Evolutionary conservation across 768 basidiomycete species (phyloP).

Genomic region (Mycena haematopus): DNA sequence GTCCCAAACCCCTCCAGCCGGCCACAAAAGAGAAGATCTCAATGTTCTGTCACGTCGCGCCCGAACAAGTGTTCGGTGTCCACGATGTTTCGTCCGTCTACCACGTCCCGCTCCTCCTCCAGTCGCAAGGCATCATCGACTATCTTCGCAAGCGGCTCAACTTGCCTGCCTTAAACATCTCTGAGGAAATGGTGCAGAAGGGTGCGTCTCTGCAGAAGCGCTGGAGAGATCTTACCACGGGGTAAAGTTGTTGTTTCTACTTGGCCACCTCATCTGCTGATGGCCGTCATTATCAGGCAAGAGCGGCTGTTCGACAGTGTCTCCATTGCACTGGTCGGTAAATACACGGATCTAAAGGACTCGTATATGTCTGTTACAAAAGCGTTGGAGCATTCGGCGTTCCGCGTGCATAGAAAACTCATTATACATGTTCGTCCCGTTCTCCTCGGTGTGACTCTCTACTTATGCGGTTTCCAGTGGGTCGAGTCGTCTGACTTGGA

Average conservation of each 20-base stretch:
- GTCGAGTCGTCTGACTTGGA: conserved; percentile 95
- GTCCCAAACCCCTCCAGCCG: conserved; percentile 79
- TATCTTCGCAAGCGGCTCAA: conserved; percentile 86
- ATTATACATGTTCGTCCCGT: too few species aligned
- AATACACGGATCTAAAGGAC: conserved; percentile 96
- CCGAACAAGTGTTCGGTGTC: conserved; percentile 91
- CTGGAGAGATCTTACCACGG: conserved; percentile 86
- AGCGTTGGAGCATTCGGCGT: conserved; percentile 95
- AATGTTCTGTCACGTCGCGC: conserved; percentile 97
- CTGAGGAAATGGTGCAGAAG: conserved; percentile 59
- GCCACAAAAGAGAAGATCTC: conserved; percentile 95
- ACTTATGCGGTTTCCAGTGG: conserved; percentile 64
- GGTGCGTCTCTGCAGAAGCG: conserved; percentile 71
- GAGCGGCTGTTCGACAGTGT: conserved; percentile 92
- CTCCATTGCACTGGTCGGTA: conserved; percentile 91
- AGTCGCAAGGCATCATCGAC: conserved; percentile 89
- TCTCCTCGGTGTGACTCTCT: background rate
- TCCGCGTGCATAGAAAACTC: conserved; percentile 54
- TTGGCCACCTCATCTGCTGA: background rate
- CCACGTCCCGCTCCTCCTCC: conserved; percentile 92
- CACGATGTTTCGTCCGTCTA: conserved; percentile 98
- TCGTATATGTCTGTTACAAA: conserved; percentile 99
- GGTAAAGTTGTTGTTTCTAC: conserved; percentile 51
- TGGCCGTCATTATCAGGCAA: conserved; percentile 59
- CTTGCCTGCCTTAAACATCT: conserved; percentile 61